Conservation (phyloP, 371 early-diverging fungal species). For the Caulochytrium protostelioides region DNA sequence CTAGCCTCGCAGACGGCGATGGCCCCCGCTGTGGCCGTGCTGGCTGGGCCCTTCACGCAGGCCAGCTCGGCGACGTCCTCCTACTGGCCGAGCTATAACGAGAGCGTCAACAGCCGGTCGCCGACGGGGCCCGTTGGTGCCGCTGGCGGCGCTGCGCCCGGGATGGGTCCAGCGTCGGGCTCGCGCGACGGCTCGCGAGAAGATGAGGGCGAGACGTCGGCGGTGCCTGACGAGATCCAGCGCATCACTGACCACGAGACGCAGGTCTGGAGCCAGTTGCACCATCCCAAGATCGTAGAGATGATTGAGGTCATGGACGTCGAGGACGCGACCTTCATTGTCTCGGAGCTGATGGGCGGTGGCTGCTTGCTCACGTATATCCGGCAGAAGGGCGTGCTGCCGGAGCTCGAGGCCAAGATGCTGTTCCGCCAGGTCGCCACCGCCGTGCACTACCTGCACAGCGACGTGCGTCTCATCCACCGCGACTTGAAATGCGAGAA, state of each 20-base stretch:
- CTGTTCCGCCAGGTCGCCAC: constrained; percentile 38
- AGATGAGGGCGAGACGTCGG: not conserved
- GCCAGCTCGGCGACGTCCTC: too few relatives aligned
- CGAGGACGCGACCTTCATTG: constrained; percentile 37
- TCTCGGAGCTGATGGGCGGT: constrained; percentile 40
- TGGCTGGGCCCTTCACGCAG: not conserved
- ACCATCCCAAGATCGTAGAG: constrained; percentile 42
- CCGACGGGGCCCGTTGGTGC: not conserved
- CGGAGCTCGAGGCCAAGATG: constrained; percentile 5
- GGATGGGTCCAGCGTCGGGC: not conserved
- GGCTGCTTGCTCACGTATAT: constrained; percentile 31
- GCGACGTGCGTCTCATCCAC: constrained; percentile 47
- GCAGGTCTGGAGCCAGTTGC: constrained; percentile 42
- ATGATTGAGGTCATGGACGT: constrained; percentile 39
- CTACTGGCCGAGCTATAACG: not conserved
- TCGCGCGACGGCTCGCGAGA: too few relatives aligned
- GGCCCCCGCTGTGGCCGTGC: constrained; percentile 7
- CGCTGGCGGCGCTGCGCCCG: not conserved
- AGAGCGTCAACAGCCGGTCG: not conserved
- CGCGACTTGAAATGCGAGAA: constrained; percentile 89
- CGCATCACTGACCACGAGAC: constrained; percentile 28
- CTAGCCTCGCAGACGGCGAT: constrained; percentile 8
- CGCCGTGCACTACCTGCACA: constrained; percentile 61
- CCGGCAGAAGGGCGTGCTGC: constrained; percentile 4
- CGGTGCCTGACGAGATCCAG: not conserved